phyloP scores from a whole-genome alignment of 2,329 filamentous ascomycete species.

The Penicillium sp. region DNA sequence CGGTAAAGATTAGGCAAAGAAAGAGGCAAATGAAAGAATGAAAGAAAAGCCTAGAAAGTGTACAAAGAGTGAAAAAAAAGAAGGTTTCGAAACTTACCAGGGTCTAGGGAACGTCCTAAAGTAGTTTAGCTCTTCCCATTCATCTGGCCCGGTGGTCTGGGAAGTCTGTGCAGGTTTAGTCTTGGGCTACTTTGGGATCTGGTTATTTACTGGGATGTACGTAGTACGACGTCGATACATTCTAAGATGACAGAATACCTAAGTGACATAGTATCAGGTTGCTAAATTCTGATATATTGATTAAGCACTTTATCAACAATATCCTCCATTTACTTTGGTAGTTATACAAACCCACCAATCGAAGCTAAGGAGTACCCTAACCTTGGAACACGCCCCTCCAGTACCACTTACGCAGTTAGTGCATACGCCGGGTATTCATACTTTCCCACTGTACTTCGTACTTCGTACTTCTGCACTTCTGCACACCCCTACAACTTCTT shows the following conservation, averaged over 20 bases:
- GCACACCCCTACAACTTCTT: not conserved
- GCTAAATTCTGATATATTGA: too few species aligned
- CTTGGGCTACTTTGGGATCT: not conserved
- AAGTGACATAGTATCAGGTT: too few species aligned
- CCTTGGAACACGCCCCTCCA: not conserved
- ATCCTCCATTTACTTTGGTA: too few species aligned
- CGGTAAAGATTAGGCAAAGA: too few species aligned
- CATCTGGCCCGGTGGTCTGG: not conserved
- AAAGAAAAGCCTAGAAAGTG: not conserved
- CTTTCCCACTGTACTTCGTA: constrained; percentile 1
- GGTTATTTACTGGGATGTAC: not conserved
- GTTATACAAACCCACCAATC: too few species aligned
- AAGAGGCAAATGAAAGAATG: not conserved
- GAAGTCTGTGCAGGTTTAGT: not conserved
- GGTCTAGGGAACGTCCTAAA: not conserved
- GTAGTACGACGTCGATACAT: not conserved
- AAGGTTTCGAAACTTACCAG: not conserved
- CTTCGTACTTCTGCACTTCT: constrained; percentile 1
- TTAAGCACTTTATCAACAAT: too few species aligned
- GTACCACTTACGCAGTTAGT: not conserved
- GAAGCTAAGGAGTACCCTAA: not conserved
- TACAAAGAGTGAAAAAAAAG: not conserved
- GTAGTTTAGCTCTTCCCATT: not conserved
- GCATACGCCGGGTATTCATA: not conserved
- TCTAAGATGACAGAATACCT: too few species aligned